Conservation (phyloP, 306 rosid species). For the Malus domestica region ASM211411v1 NC_041790.1:29335501-29336000, state of each 20-base stretch:
- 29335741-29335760: conserved; percentile 36
- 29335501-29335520: conserved; percentile 34
- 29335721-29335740: conserved; percentile 54
- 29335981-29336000: conserved; percentile 72
- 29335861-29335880: conserved; percentile 55
- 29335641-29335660: conserved; percentile 59
- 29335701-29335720: conserved; percentile 42
- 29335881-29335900: conserved; percentile 56
- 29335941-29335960: conserved; percentile 25
- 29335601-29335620: conserved; percentile 49
- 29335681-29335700: conserved; percentile 45
- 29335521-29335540: conserved; percentile 39
- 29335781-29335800: conserved; percentile 67
- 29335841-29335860: conserved; percentile 61
- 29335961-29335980: conserved; percentile 48
- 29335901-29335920: conserved; percentile 81
- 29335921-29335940: conserved; percentile 61
- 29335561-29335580: conserved; percentile 50
- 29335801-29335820: conserved; percentile 83
- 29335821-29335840: conserved; percentile 58
- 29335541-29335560: conserved; percentile 22
- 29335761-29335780: conserved; percentile 41
- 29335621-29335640: conserved; percentile 64
- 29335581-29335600: conserved; percentile 54
- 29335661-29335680: conserved; percentile 67